A percentile compares a stretch with the other conserved stretches of the same genome.
Evolutionary conservation across 768 basidiomycete species (phyloP).

Genomic region (Termitomyces sp.): DNA sequence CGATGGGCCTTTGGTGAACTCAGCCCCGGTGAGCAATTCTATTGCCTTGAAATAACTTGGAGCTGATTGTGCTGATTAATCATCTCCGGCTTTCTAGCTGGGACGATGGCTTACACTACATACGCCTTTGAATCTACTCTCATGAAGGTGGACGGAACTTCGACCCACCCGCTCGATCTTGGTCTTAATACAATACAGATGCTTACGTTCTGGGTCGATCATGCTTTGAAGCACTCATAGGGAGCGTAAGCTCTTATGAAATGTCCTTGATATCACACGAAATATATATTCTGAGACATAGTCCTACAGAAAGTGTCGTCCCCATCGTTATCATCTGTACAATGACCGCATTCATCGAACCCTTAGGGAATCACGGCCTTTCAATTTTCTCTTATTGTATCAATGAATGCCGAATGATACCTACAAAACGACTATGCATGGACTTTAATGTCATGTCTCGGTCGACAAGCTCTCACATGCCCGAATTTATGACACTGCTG

Average conservation of each 20-base stretch:
- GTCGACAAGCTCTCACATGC: no score
- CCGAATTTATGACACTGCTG: no score
- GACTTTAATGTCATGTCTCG: no score
- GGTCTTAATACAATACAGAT: slow-evolving; percentile 17
- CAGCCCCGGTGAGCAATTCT: slow-evolving; percentile 10
- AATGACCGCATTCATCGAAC: neutral
- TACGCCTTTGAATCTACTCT: slow-evolving; percentile 14
- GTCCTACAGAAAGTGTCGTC: neutral
- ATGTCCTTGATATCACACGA: neutral
- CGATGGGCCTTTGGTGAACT: slow-evolving; percentile 22
- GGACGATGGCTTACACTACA: slow-evolving; percentile 9
- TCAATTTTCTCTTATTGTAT: neutral
- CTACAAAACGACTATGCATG: neutral
- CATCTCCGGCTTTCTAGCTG: slow-evolving; percentile 1
- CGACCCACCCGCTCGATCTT: neutral
- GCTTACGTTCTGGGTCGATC: slow-evolving; percentile 16
- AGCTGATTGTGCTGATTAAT: neutral
- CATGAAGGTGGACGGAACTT: slow-evolving; percentile 11
- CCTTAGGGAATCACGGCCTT: neutral
- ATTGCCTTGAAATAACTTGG: neutral
- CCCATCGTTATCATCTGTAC: neutral
- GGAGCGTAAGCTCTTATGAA: neutral
- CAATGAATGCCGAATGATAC: neutral
- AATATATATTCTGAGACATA: neutral
- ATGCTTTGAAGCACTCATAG: neutral